phyloP scores from a whole-genome alignment of 1,284 basidiomycete species.

The Sporisorium graminicola region DNA sequence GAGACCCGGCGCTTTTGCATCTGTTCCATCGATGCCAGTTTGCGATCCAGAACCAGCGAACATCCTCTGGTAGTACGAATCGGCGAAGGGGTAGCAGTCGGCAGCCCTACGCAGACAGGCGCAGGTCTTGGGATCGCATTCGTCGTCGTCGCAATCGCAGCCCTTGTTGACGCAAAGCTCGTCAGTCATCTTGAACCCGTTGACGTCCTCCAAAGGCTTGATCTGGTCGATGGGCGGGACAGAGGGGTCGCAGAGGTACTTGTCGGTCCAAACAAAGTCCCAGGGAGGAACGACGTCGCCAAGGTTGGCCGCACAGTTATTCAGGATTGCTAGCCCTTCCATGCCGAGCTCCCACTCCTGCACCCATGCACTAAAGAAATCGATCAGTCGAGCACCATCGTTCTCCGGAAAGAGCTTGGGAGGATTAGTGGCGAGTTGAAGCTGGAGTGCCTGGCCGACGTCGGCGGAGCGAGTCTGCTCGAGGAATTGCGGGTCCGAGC shows the following conservation, averaged over 20 bases:
- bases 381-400: slow-evolving; percentile 14
- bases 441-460: slow-evolving; percentile 32
- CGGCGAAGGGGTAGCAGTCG: slow-evolving; percentile 20
- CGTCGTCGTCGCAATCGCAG: slow-evolving; percentile 50
- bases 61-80: slow-evolving; percentile 17
- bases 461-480: slow-evolving; percentile 22
- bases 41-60: slow-evolving; percentile 6
- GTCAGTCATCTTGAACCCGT: slow-evolving; percentile 37
- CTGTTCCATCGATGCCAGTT: not conserved
- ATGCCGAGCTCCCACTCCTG: slow-evolving; percentile 35
- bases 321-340: slow-evolving; percentile 29
- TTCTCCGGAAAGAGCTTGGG: slow-evolving; percentile 12
- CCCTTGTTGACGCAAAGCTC: slow-evolving; percentile 28
- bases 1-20: not conserved
- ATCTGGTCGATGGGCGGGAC: slow-evolving; percentile 18
- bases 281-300: slow-evolving; percentile 53
- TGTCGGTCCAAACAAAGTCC: slow-evolving; percentile 55
- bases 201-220: slow-evolving; percentile 8
- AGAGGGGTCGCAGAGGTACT: slow-evolving; percentile 38
- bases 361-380: slow-evolving; percentile 41
- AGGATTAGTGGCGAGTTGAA: slow-evolving; percentile 6
- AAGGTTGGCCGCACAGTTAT: slow-evolving; percentile 6
- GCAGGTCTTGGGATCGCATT: slow-evolving; percentile 54
- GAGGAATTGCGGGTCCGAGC: slow-evolving; percentile 10
- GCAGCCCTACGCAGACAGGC: slow-evolving; percentile 41